phyloP scores from a whole-genome alignment of 2,329 filamentous ascomycete genomes.

The Aspergillus udagawae region DNA sequence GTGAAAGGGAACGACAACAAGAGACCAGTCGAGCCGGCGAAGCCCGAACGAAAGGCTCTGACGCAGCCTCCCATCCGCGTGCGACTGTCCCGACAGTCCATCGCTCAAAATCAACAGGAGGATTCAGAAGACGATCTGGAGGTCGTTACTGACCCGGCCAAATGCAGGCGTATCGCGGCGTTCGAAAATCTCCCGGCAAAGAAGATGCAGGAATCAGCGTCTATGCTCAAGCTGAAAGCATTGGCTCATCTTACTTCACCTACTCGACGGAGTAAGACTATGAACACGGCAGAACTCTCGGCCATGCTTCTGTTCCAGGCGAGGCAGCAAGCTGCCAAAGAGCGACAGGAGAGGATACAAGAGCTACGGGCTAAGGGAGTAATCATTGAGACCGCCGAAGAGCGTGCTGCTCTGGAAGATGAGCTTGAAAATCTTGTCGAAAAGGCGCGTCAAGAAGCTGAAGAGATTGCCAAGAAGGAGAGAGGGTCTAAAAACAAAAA shows the following conservation, averaged over 20 bases:
- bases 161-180: conserved; percentile 49
- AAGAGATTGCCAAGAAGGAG: conserved; percentile 73
- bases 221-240: conserved; percentile 65
- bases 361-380: conserved; percentile 76
- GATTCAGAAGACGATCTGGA: conserved; percentile 58
- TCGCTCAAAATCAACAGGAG: conserved; percentile 31
- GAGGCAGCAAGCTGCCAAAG: conserved; percentile 71
- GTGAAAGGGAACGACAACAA: conserved; percentile 8
- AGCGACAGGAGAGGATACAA: conserved; percentile 72
- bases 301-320: conserved; percentile 65
- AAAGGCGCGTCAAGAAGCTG: conserved; percentile 74
- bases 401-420: conserved; percentile 75
- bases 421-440: conserved; percentile 86
- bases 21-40: conserved; percentile 20
- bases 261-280: conserved; percentile 49
- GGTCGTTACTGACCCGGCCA: conserved; percentile 49
- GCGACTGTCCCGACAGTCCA: conserved; percentile 35
- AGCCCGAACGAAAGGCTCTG: conserved; percentile 26
- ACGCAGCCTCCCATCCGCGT: conserved; percentile 36
- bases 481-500: conserved; percentile 64
- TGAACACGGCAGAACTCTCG: conserved; percentile 69
- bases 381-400: conserved; percentile 76
- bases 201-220: conserved; percentile 56
- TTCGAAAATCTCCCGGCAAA: conserved; percentile 66
- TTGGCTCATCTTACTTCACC: conserved; percentile 68